Base-by-base conservation (phyloP, 805 yeast species). In the Monosporozyma unispora region DNA sequence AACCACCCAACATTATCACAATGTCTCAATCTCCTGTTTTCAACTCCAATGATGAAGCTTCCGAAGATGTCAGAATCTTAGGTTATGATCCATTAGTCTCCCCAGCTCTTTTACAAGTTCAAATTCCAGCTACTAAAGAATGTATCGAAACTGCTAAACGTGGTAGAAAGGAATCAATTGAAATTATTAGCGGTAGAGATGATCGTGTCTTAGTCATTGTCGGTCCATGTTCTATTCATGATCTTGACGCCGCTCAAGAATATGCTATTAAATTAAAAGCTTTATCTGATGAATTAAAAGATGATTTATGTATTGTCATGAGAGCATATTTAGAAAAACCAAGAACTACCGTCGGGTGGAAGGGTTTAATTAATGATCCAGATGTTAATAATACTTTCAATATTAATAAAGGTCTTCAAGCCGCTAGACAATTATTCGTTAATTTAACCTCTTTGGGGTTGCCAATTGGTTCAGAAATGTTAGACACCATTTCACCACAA, bases 321-420 rank as follows among this genome's bases (percentile, higher is more conserved):
- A 82, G 99, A 72, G 98, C 98, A 3, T 93, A 93, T 74, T 76
- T 93, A 62, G 99, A 91, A 69, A 91, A 91, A 71, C 99, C 99
- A 60, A 82, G 99, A 72, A 91, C 99, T 47, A 91, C 98, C 25
- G 98, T 93, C 44, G 99, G 99, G 52, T 91, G 99, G 99, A 91
- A 91, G 72, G 99, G 99, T 58, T 76, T 91, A 57, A 93, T 91
- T 62, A 91, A 91, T 66, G 99, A 91, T 69, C 99, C 99, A 28
- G 96, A 93, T 62, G 84, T 91, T 59, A 95, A 91, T 68, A 87
- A 87, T 52, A 76, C 95, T 47, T 91, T 87, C 81, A 81, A 89
- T 60, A 91, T 91, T 68, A 91, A 91, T 76, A 90, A 91, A 72
- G 99, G 99, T 60, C 77, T 91, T 58, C 77, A 82, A 67, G 93